Evolutionary conservation across 768 basidiomycete genomes (phyloP).

Genomic region (Imleria badia): DNA sequence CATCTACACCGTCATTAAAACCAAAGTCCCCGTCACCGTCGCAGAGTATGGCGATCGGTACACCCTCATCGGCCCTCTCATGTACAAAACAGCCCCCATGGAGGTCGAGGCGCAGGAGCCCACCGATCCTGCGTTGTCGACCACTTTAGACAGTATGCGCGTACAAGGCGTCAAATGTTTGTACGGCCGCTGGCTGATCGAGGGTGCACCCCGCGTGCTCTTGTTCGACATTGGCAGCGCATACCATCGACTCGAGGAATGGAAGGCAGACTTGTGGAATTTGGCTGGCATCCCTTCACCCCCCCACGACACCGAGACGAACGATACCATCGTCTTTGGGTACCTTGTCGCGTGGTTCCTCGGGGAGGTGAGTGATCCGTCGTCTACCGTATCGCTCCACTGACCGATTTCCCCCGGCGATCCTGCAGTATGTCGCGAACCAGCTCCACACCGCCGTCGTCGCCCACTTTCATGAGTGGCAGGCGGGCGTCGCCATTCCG

Average conservation of each 20-base stretch:
- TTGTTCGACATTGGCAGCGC: conserved; percentile 93
- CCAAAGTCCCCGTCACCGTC: conserved; percentile 97
- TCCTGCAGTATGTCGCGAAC: conserved; percentile 68
- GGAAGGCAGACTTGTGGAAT: conserved; percentile 99
- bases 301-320: conserved; percentile 95
- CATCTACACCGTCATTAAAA: conserved; percentile 99
- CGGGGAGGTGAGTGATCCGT: conserved; percentile 73
- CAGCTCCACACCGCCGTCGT: conserved; percentile 86
- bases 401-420: conserved; percentile 9
- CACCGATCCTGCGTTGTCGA: conserved; percentile 72
- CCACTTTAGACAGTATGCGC: conserved; percentile 79
- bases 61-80: conserved; percentile 95
- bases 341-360: conserved; percentile 99
- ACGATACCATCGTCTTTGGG: conserved; percentile 96
- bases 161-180: conserved; percentile 89
- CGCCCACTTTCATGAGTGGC: conserved; percentile 99
- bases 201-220: conserved; percentile 92
- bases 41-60: conserved; percentile 95
- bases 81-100: conserved; percentile 98
- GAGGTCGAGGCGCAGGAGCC: conserved; percentile 96
- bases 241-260: conserved; percentile 90
- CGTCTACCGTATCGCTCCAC: conserved; percentile 1
- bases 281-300: conserved; percentile 97
- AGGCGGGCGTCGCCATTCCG: conserved; percentile 93
- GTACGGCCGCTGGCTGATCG: conserved; percentile 98